A percentile compares a stretch with the other conserved stretches of the same genome.
Conservation (phyloP, 2,329 filamentous ascomycete species). For the Verticillium tricorpus region DNA sequence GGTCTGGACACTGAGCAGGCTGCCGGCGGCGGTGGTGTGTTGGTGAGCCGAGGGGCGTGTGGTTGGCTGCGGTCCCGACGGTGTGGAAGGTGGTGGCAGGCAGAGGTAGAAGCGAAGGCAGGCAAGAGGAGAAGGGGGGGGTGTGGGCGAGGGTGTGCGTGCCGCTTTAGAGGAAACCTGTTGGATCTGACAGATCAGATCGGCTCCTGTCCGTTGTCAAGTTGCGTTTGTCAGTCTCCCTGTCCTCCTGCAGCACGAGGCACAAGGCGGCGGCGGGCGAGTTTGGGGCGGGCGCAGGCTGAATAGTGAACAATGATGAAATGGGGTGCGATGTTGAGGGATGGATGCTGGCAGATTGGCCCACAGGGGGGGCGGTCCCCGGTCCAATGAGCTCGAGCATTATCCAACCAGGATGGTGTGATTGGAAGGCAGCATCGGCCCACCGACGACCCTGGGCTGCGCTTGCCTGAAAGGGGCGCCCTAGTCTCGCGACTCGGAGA, state of each 20-base stretch:
- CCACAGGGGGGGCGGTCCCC: neutral
- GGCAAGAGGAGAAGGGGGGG: neutral
- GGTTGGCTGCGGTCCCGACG: neutral
- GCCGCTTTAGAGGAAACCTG: neutral
- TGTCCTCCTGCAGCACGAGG: neutral
- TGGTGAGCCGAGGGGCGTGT: neutral
- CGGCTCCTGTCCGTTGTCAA: neutral
- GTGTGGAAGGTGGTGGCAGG: neutral
- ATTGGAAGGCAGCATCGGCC: neutral
- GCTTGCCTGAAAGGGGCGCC: neutral
- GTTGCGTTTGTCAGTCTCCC: neutral
- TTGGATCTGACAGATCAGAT: neutral
- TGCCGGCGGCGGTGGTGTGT: neutral
- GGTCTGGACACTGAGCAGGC: neutral
- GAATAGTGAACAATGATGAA: slow-evolving; percentile 1
- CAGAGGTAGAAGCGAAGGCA: neutral
- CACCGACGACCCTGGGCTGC: neutral
- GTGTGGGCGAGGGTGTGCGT: neutral
- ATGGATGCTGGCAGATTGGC: neutral
- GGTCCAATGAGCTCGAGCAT: neutral
- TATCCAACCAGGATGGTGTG: neutral
- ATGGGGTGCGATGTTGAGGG: neutral
- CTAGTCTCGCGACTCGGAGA: neutral
- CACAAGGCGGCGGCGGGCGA: neutral
- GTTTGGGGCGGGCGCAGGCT: neutral